Evolutionary conservation across 768 basidiomycete species (phyloP).

Genomic region (Suillus clintonianus): DNA sequence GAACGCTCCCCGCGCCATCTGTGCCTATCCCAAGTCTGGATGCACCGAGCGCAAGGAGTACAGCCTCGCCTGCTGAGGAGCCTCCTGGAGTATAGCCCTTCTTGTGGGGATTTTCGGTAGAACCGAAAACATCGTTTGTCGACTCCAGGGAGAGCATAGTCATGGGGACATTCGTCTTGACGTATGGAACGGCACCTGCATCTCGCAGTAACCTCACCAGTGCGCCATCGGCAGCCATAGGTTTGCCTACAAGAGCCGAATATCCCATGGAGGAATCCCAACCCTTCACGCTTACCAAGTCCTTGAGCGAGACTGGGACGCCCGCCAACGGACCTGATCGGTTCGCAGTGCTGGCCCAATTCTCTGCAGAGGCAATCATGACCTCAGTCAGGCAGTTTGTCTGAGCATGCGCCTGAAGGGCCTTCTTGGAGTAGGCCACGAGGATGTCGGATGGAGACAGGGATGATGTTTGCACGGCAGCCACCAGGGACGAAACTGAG

Average conservation of each 20-base stretch:
- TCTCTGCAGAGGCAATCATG: constrained; percentile 49
- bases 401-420: constrained; percentile 51
- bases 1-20: constrained; percentile 69
- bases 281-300: constrained; percentile 52
- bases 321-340: constrained; percentile 53
- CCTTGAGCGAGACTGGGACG: constrained; percentile 71
- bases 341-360: constrained; percentile 21
- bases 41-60: constrained; percentile 61
- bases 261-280: constrained; percentile 64
- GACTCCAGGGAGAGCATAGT: constrained; percentile 62
- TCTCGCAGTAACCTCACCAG: constrained; percentile 54
- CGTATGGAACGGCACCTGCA: constrained; percentile 66
- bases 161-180: constrained; percentile 66
- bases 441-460: constrained; percentile 43
- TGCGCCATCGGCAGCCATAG: constrained; percentile 47
- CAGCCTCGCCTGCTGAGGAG: constrained; percentile 68
- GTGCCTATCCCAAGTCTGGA: constrained; percentile 66
- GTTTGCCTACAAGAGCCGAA: constrained; percentile 48
- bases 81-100: constrained; percentile 58
- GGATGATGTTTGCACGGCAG: constrained; percentile 30
- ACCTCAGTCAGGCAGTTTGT: constrained; percentile 74
- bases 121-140: constrained; percentile 57
- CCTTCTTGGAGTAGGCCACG: constrained; percentile 55
- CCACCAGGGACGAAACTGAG: constrained; percentile 32
- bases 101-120: constrained; percentile 63